Base-by-base conservation (phyloP, 192 early-diverging fungal genomes). In the Glomus cerebriforme region DNA sequence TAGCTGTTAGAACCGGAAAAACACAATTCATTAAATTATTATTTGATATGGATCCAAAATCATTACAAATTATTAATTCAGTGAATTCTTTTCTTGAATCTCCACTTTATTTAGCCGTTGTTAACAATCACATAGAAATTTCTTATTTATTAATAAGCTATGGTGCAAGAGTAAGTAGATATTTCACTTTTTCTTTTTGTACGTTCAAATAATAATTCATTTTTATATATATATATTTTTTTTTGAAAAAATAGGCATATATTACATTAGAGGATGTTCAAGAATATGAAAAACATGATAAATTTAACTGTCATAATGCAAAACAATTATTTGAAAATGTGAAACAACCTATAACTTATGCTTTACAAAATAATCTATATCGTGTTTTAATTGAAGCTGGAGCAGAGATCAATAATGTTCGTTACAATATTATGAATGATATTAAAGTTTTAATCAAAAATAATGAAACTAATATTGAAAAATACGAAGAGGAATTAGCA, bases 111-210 rank as follows among this genome's bases (percentile, higher is more conserved):
- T 34, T 73, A 31, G 49, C 72, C 19, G 43, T 73, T 19, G 3
- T 5, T 19, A 73, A 73, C n/a, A 12, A 26, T 58, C 12, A 73
- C 22, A 10, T 15, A 49, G 19, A 73, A 58, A 59, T 35, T 26
- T 3, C 29, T 8, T 29, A 73, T 27, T 29, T 73, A 29, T 59
- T 73, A 59, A 1, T 73, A 7, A 49, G 32, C 2, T 37, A 73
- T 73, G 72, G 72, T 12, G 72, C 72, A 12, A 27, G 32, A 4
- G 72, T 73, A 73, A n/a, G 31, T 59, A n/a, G n/a, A 15, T 58
- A 24, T 31, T 22, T 73, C 15, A 9, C 9, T 8, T 7, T 35
- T 39, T 39, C 9, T 8, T 7, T 35, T 39, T 39, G 0, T 39
- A 8, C 37, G 7, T 39, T 39, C 9, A 58, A 58, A 58, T 12